A percentile compares a stretch with the other conserved stretches of the same genome.
These are phyloP conservation scores for Mycena galopus DNA, from an alignment of 768 basidiomycete species.

Conservation along the genomic window DNA sequence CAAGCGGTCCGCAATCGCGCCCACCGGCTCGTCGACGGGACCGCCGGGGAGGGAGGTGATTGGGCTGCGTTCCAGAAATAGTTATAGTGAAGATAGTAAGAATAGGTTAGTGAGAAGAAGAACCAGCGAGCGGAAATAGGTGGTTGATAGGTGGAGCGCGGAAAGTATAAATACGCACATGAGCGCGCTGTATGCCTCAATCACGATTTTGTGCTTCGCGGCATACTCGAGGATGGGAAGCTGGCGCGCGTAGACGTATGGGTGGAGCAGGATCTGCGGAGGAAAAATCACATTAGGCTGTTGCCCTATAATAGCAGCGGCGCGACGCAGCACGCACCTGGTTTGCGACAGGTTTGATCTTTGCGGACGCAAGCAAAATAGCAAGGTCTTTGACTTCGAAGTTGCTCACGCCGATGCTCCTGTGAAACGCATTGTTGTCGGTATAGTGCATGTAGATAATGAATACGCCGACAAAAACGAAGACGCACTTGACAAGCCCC, in stretches of 20 bases:
- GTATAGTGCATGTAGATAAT: too few relatives aligned
- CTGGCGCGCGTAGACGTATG: conserved; percentile 67
- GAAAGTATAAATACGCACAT: conserved; percentile 50
- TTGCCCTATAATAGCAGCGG: too few relatives aligned
- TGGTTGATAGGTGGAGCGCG: neutral
- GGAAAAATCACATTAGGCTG: too few relatives aligned
- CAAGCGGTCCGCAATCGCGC: conserved; percentile 65
- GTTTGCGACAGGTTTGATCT: conserved; percentile 75
- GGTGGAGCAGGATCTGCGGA: conserved; percentile 63
- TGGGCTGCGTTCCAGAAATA: conserved; percentile 51
- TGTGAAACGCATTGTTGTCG: conserved; percentile 38
- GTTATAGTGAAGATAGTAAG: too few relatives aligned
- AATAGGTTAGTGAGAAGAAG: too few relatives aligned
- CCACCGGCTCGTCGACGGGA: conserved; percentile 70
- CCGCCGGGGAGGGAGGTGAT: conserved; percentile 73
- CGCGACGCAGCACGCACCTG: conserved; percentile 56
- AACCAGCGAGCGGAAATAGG: neutral
- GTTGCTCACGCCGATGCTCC: conserved; percentile 84
- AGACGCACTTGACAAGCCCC: conserved; percentile 55
- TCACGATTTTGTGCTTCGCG: conserved; percentile 62
- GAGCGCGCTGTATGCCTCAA: conserved; percentile 70
- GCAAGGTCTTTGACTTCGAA: conserved; percentile 69
- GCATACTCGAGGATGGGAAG: conserved; percentile 63
- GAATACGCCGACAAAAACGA: neutral
- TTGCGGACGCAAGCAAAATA: conserved; percentile 61